Base-by-base conservation (phyloP, 2,329 filamentous ascomycete genomes). In the Acrocalymma vagum region DNA sequence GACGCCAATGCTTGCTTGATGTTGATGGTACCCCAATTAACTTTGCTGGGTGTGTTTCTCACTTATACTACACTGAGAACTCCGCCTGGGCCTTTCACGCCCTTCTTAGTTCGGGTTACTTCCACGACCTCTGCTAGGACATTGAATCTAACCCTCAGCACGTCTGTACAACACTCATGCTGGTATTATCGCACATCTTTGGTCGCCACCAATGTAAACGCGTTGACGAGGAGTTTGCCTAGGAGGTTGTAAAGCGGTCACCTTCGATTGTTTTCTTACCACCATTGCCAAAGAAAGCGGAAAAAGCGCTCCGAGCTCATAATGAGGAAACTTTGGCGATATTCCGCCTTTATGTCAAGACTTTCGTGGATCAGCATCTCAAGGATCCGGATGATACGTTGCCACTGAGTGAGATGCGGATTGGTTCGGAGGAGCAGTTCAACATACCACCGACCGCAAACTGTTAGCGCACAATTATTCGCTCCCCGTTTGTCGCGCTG, bases 41-140 rank as follows among this genome's bases (percentile, higher is more conserved):
- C 61, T 90, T 92, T 60, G 81, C 88, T 1, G 83, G 84, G 0
- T 75, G 83, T 3, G 79, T 91, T 1, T 81, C 83, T 0, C 87
- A 91, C 66, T 71, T 93, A 1, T 91, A 91, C 70, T 90, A 85
- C 55, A 87, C 85, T 0, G 87, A 91, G 54, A 89, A 87, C 55
- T 82, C 85, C 0, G 83, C 82, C 5, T 91, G 92, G 60, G 86
- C 87, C 1, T 89, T 92, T 67, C 88, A 92, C 60, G 82, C 86
- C 1, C 73, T 93, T 8, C 71, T 93, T 2, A 85, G 83, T 43
- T 81, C 79, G 3, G 87, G 87, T 0, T 91, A 87, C 58, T 87
- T 92, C 62, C 78, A 84, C 48, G 66, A 74, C 15, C 67, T 92
- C 0, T 89, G 86, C 59, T 74, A 74, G 3, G 72, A 79, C 11